Conservation (phyloP, 176 grass and related monocot species). For the Miscanthus lutarioriparius region DNA sequence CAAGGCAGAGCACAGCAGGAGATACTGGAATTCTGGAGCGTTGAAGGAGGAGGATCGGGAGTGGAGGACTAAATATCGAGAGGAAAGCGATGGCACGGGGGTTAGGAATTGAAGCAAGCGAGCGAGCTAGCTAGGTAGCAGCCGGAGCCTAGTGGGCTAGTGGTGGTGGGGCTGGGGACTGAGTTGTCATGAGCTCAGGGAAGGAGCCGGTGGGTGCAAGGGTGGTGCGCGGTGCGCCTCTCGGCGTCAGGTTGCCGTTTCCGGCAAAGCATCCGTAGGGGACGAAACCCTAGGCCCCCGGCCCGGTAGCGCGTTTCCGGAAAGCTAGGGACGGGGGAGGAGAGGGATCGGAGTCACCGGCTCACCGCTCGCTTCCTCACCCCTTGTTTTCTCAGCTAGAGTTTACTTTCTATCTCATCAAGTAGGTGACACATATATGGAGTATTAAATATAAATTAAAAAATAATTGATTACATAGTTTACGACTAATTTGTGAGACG, state of each 20-base stretch:
- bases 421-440: too few species aligned
- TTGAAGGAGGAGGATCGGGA: background rate
- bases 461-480: too few species aligned
- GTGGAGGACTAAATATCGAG: slow-evolving; percentile 1
- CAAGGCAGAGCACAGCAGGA: background rate
- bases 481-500: too few species aligned
- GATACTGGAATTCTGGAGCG: background rate
- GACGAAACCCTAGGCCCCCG: slow-evolving; percentile 41
- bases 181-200: background rate
- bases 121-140: background rate
- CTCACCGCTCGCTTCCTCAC: too few species aligned
- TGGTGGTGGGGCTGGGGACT: background rate
- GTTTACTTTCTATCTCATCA: too few species aligned
- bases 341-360: background rate
- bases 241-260: slow-evolving; percentile 35
- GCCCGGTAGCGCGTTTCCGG: slow-evolving; percentile 44
- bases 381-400: too few species aligned
- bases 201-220: slow-evolving; percentile 30
- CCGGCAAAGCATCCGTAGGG: slow-evolving; percentile 38
- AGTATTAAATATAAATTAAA: too few species aligned
- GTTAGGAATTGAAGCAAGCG: background rate
- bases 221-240: background rate
- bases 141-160: background rate
- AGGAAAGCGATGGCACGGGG: background rate
- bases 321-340: slow-evolving; percentile 31